Evolutionary conservation across 2,329 filamentous ascomycete species (phyloP), one percentile per base, ranked within the genome.

Genomic region (Venturia carpophila): DNA sequence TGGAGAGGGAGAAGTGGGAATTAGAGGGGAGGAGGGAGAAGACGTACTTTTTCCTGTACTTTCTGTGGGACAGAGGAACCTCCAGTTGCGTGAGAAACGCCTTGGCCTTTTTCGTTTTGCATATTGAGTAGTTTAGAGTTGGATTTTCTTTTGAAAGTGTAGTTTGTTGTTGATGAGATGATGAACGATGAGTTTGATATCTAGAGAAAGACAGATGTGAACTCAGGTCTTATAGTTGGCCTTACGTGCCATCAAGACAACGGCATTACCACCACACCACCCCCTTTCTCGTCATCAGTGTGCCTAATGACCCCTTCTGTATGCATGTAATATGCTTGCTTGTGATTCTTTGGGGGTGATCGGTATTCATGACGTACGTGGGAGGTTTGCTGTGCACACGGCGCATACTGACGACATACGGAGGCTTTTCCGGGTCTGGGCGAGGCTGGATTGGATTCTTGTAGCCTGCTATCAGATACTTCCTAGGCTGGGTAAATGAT

Each of bases 61-160:
- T 71, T 73, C 19, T 71, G 69, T 27, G 77, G 76, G 10, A 79
- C 75, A 13, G 74, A 73, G 41, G 76, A 78, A 62, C 75, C 71
- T 13, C 30, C 30, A 34, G 66, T 70, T 64, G 77, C 76, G 72
- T 79, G 77, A 56, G 77, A 79, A 42, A 73, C 71, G 67, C 76
- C 77, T 69, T 78, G 77, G 63, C 75, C 76, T 45, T 70, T 67
- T 52, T 75, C 69, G 73, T 75, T 75, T 65, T 71, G 67, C 71
- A 71, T 63, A 55, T 52, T 42, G 21, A 10, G 27, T n/a, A n/a
- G 10, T 37, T 58, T 37, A n/a, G 5, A 15, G 19, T 58, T 15
- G 5, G 3, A 4, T 37, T 9, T 58, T 37, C 17, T 37, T 27
- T 11, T 58, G 10, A 1, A 11, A 7, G 17, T 3, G 42, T 27